A percentile compares a stretch with the other conserved stretches of the same genome.
Evolutionary conservation across 768 basidiomycete species (phyloP).

Genomic region (Holtermanniella nyarrowii): DNA sequence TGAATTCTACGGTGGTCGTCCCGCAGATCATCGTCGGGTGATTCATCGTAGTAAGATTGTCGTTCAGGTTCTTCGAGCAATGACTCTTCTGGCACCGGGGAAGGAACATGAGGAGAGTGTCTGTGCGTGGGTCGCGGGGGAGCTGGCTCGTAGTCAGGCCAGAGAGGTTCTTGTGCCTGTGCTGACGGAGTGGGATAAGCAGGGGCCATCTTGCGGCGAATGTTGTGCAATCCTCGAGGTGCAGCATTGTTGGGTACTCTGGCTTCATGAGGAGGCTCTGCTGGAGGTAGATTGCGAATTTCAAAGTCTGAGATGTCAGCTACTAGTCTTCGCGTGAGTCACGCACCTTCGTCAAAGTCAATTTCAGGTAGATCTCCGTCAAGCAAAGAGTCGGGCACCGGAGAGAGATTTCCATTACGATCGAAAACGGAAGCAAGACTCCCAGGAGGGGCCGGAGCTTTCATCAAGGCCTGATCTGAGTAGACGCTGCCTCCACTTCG

Average conservation of each 20-base stretch:
- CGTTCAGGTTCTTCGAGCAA: constrained; percentile 1
- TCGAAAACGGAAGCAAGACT: constrained; percentile 17
- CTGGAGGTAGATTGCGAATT: constrained; percentile 28
- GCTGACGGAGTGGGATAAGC: neutral
- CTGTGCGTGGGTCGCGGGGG: too few species aligned
- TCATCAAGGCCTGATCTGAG: constrained; percentile 19
- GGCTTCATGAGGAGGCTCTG: constrained; percentile 22
- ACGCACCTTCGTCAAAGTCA: constrained; percentile 25
- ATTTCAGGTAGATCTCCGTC: constrained; percentile 15
- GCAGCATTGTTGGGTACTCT: neutral
- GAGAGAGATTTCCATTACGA: constrained; percentile 2
- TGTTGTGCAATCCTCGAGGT: neutral
- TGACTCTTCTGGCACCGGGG: constrained; percentile 13
- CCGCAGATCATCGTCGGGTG: constrained; percentile 12
- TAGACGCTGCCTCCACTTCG: constrained; percentile 18
- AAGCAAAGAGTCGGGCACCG: constrained; percentile 16
- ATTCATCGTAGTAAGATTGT: constrained; percentile 5
- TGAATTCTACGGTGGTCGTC: constrained; percentile 5
- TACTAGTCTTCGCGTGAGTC: neutral
- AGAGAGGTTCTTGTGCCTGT: neutral
- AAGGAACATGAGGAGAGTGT: neutral
- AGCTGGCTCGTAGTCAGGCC: neutral
- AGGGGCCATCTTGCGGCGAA: neutral
- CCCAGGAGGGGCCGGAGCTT: constrained; percentile 22
- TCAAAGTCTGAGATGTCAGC: constrained; percentile 14